Evolutionary conservation across 306 rosid species (phyloP).

Genomic region (Quercus suber): DNA sequence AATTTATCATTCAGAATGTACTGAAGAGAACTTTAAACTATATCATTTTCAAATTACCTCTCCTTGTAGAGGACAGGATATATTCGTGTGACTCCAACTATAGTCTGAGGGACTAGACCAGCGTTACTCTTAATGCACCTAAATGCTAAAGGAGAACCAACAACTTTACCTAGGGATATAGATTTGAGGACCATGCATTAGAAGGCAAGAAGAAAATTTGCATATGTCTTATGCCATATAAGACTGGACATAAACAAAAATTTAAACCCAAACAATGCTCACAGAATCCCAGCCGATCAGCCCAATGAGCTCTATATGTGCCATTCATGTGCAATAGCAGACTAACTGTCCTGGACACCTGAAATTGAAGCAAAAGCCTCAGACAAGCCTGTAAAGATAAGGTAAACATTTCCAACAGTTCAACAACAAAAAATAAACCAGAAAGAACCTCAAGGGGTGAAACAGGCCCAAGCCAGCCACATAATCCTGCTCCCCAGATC

Average conservation of each 20-base stretch:
- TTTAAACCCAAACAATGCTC: constrained; percentile 27
- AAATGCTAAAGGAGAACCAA: constrained; percentile 81
- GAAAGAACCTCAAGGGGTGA: constrained; percentile 78
- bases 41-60: constrained; percentile 45
- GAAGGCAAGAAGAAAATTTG: constrained; percentile 22
- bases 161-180: constrained; percentile 50
- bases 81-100: constrained; percentile 71
- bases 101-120: constrained; percentile 74
- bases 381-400: constrained; percentile 22
- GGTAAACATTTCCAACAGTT: not conserved
- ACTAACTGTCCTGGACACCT: constrained; percentile 63
- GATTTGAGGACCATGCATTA: constrained; percentile 18
- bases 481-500: constrained; percentile 88
- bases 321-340: constrained; percentile 82
- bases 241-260: constrained; percentile 18
- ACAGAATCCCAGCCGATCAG: constrained; percentile 81
- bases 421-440: constrained; percentile 10
- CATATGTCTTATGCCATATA: constrained; percentile 4
- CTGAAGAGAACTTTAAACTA: constrained; percentile 15
- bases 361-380: constrained; percentile 35
- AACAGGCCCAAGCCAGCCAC: constrained; percentile 80
- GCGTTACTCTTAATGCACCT: constrained; percentile 76
- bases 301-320: constrained; percentile 93
- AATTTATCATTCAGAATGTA: constrained; percentile 14
- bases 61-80: constrained; percentile 88